These are phyloP conservation scores for Septoria petroselini DNA, from an alignment of 2,329 filamentous ascomycete species.

Conservation along the genomic window DNA sequence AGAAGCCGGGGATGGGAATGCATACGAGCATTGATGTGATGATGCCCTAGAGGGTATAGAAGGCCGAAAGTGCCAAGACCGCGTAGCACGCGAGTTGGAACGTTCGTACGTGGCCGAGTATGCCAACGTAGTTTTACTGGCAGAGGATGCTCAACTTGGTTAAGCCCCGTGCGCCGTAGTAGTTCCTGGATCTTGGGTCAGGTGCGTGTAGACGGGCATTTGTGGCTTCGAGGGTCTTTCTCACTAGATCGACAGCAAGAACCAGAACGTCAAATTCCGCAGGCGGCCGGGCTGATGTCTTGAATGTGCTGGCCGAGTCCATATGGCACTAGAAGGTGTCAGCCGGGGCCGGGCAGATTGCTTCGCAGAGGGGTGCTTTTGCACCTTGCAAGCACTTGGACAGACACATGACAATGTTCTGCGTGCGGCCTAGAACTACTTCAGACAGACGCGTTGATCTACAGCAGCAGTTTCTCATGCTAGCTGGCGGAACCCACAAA, in stretches of 20 bases:
- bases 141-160: slow-evolving; percentile 13
- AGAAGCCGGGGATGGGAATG: slow-evolving; percentile 11
- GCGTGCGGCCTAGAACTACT: too few species aligned
- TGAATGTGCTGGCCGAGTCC: slow-evolving; percentile 3
- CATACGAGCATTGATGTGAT: slow-evolving; percentile 16
- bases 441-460: too few species aligned
- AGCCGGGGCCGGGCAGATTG: not conserved
- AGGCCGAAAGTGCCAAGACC: slow-evolving; percentile 3
- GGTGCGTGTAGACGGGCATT: not conserved
- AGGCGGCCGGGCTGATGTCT: not conserved
- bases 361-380: too few species aligned
- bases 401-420: slow-evolving; percentile 8
- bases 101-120: slow-evolving; percentile 10
- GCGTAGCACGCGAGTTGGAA: slow-evolving; percentile 14
- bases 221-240: not conserved
- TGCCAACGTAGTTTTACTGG: slow-evolving; percentile 14
- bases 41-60: slow-evolving; percentile 15
- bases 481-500: too few species aligned
- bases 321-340: not conserved
- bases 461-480: too few species aligned
- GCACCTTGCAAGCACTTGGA: slow-evolving; percentile 1
- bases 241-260: slow-evolving; percentile 6
- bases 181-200: slow-evolving; percentile 9
- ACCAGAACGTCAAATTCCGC: not conserved
- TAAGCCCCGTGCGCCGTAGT: slow-evolving; percentile 14